Evolutionary conservation across 148 eudicot species (phyloP), one percentile per base, ranked within the genome.

Genomic region (Vaccinium myrtillus): DNA sequence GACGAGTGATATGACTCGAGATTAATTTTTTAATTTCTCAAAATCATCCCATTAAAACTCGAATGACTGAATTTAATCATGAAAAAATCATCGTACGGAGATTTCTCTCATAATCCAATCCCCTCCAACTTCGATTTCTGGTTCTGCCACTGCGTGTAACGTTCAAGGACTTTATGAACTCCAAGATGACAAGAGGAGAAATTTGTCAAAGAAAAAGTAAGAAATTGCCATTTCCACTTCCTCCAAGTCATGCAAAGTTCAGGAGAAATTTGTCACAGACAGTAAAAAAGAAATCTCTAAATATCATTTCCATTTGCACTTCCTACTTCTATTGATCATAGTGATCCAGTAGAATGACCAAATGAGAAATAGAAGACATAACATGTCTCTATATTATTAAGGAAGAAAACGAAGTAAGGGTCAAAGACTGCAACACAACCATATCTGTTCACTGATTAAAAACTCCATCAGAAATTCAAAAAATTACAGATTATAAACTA

Each of bases 401-500:
- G 30, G 36, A 54, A 46, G 53, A 81, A 65, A 63, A 6, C 48
- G 19, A 46, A 50, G 30, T 1, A 12, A 23, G 23, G 58, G 50
- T 39, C 21, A 23, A 43, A 13, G 39, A 48, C 11, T 69, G 27
- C 23, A 67, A 21, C 55, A 77, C 19, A 6, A 79, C 36, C 70
- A 43, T 39, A 49, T 46, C 6, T 69, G 32, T 16, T 23, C 39
- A 25, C 70, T 6, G 55, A 50, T 61, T 12, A 5, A 77, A 63
- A 61, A 77, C 55, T 77, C 77, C 76, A 49, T 13, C 77, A 49
- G 61, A 53, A 79, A 18, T 73, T 14, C 39, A 10, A 32, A 48
- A 73, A 48, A 30, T 75, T 76, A 9, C 58, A 43, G 48, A 85
- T 65, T 54, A 56, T 21, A 58, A 80, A 54, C 46, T 83, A 83